These are phyloP conservation scores for Aeschynomene evenia DNA, from an alignment of 306 rosid species.

Conservation along the genomic window DNA sequence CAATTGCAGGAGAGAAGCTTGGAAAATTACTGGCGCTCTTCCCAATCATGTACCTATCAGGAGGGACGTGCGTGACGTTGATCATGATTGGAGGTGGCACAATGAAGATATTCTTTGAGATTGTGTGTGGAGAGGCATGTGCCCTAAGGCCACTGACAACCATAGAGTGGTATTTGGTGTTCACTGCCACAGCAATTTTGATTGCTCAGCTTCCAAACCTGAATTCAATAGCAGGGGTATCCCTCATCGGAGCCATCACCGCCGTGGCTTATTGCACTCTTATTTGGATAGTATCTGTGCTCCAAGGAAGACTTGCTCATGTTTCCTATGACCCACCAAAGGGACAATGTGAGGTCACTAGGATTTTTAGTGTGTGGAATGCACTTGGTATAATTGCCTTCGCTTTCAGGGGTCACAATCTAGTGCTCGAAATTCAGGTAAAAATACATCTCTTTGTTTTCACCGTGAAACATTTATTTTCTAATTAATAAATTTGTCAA, in stretches of 20 bases:
- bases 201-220: slow-evolving; percentile 82
- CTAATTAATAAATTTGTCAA: background rate
- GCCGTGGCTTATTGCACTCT: slow-evolving; percentile 60
- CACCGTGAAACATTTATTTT: background rate
- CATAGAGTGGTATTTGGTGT: slow-evolving; percentile 66
- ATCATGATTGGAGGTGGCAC: slow-evolving; percentile 72
- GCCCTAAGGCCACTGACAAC: slow-evolving; percentile 30
- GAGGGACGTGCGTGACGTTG: slow-evolving; percentile 76
- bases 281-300: slow-evolving; percentile 55
- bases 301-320: slow-evolving; percentile 32
- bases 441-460: too few relatives aligned
- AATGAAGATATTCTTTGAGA: slow-evolving; percentile 65
- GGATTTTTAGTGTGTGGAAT: slow-evolving; percentile 43
- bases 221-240: slow-evolving; percentile 70
- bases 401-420: slow-evolving; percentile 83
- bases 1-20: slow-evolving; percentile 59
- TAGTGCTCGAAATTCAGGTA: slow-evolving; percentile 79
- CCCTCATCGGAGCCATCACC: slow-evolving; percentile 60
- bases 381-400: slow-evolving; percentile 74
- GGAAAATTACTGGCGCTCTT: slow-evolving; percentile 62
- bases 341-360: slow-evolving; percentile 29
- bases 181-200: slow-evolving; percentile 51
- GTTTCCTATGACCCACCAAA: slow-evolving; percentile 41
- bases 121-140: slow-evolving; percentile 38
- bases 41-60: slow-evolving; percentile 73